phyloP scores from a whole-genome alignment of 345 rosid species.

The Rhodamnia rubescens region DNA sequence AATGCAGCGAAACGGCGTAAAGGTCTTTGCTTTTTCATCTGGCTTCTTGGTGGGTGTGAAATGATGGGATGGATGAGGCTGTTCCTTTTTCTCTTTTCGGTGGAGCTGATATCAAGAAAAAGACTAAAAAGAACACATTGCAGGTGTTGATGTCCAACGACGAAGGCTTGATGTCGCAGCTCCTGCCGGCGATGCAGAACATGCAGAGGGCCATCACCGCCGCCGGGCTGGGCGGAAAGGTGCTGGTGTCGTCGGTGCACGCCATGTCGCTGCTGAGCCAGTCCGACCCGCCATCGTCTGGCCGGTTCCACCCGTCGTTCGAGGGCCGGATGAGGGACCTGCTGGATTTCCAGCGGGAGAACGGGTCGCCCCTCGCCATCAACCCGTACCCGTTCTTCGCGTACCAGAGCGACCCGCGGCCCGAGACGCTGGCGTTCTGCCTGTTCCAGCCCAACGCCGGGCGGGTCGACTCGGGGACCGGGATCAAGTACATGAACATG shows the following conservation, averaged over 20 bases:
- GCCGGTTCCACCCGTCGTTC: constrained; percentile 40
- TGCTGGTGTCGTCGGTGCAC: constrained; percentile 86
- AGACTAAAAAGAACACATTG: neutral
- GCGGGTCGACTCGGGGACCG: constrained; percentile 65
- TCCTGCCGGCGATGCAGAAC: constrained; percentile 81
- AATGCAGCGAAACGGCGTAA: neutral
- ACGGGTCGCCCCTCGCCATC: constrained; percentile 63
- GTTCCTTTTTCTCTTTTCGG: neutral
- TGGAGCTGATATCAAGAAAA: neutral
- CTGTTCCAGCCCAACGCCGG: constrained; percentile 87
- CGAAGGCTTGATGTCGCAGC: constrained; percentile 54
- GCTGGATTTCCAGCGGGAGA: constrained; percentile 56
- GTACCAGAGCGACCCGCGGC: constrained; percentile 75
- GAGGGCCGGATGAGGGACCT: constrained; percentile 48
- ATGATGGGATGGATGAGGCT: neutral
- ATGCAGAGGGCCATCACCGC: constrained; percentile 60
- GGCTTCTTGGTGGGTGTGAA: neutral
- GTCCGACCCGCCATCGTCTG: constrained; percentile 90
- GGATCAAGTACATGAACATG: constrained; percentile 89
- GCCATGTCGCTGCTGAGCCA: constrained; percentile 66
- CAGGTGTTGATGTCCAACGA: constrained; percentile 67
- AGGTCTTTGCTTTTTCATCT: neutral
- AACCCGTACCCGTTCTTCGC: constrained; percentile 97
- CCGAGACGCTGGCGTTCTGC: constrained; percentile 80
- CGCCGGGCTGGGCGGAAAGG: constrained; percentile 62